These are phyloP conservation scores for Geotrichum ghanense DNA, from an alignment of 805 yeast genomes.

Conservation along the genomic window DNA sequence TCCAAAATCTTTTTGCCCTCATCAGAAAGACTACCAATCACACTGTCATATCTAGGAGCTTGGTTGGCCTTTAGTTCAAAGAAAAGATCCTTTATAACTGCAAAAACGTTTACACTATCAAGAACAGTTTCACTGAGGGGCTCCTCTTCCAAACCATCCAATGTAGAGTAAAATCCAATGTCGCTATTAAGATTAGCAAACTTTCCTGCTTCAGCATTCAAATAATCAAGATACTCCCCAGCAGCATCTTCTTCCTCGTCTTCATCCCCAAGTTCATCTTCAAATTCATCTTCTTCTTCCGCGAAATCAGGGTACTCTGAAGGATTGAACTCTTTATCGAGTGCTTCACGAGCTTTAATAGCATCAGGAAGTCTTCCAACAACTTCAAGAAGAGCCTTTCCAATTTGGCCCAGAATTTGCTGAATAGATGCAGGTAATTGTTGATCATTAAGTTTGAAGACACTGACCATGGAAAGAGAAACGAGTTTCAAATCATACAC, in stretches of 20 bases:
- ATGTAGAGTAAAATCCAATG: conserved; percentile 35
- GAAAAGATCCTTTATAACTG: conserved; percentile 48
- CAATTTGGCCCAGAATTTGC: conserved; percentile 35
- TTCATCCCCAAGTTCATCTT: conserved; percentile 21
- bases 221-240: conserved; percentile 39
- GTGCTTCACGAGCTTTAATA: conserved; percentile 49
- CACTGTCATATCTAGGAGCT: conserved; percentile 34
- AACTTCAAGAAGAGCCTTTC: conserved; percentile 38
- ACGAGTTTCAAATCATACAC: conserved; percentile 77
- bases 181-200: conserved; percentile 15
- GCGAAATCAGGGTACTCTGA: conserved; percentile 23
- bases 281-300: conserved; percentile 24
- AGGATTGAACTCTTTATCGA: conserved; percentile 43
- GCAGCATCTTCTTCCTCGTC: conserved; percentile 20
- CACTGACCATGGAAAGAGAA: conserved; percentile 50
- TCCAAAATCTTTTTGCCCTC: conserved; percentile 28
- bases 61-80: conserved; percentile 38
- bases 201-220: conserved; percentile 34
- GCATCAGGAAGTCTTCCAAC: conserved; percentile 63
- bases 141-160: conserved; percentile 73
- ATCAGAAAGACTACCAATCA: conserved; percentile 31
- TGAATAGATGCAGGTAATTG: conserved; percentile 23
- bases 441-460: conserved; percentile 28
- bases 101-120: conserved; percentile 64
- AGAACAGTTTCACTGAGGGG: conserved; percentile 69